These are phyloP conservation scores for Candida suzukii DNA, from an alignment of 805 yeast species.

Conservation along the genomic window DNA sequence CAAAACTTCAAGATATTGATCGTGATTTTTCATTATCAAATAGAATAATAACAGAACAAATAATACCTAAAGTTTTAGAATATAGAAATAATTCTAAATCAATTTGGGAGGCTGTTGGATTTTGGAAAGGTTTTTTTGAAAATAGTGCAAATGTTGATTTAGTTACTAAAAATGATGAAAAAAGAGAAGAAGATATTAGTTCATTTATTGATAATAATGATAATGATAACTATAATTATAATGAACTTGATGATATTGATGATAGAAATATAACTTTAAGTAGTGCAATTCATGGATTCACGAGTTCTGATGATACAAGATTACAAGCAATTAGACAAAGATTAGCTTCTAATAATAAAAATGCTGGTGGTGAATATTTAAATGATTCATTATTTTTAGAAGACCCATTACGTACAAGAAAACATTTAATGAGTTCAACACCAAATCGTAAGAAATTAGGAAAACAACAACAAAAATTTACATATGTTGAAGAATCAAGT, in stretches of 20 bases:
- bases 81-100: constrained; percentile 52
- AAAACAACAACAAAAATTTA: neutral
- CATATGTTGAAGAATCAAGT: neutral
- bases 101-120: constrained; percentile 60
- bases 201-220: neutral
- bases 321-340: neutral
- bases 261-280: too few species aligned
- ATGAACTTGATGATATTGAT: neutral
- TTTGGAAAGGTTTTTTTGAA: constrained; percentile 77
- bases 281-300: neutral
- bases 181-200: neutral
- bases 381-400: neutral
- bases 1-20: constrained; percentile 73
- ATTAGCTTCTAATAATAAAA: neutral
- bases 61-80: constrained; percentile 59
- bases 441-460: neutral
- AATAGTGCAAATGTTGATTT: constrained; percentile 27
- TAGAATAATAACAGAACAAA: constrained; percentile 55
- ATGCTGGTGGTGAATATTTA: neutral
- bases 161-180: constrained; percentile 4
- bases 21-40: constrained; percentile 63
- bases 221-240: neutral
- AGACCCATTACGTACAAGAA: neutral
- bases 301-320: neutral
- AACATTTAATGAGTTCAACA: neutral